phyloP scores from a whole-genome alignment of 2,329 filamentous ascomycete genomes.

The Ophiocordyceps camponoti-saundersi region DNA sequence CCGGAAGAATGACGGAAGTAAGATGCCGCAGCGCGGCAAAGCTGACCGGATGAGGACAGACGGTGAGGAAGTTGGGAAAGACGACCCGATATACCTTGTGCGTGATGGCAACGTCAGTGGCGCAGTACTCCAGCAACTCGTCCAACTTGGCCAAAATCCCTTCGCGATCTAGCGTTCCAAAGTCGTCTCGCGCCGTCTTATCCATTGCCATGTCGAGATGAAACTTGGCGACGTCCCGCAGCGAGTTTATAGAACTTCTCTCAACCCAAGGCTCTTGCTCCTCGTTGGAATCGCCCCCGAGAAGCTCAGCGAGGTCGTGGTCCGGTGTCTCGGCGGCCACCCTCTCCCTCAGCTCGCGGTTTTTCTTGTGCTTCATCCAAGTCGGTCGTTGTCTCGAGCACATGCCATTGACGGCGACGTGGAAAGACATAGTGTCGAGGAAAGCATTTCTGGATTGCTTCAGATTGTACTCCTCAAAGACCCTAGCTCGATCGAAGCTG shows the following conservation, averaged over 20 bases:
- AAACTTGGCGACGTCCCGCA: slow-evolving; percentile 91
- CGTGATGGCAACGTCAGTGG: slow-evolving; percentile 82
- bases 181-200: slow-evolving; percentile 73
- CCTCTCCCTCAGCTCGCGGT: slow-evolving; percentile 65
- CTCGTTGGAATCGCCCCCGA: slow-evolving; percentile 59
- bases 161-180: slow-evolving; percentile 61
- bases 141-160: slow-evolving; percentile 59
- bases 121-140: slow-evolving; percentile 81
- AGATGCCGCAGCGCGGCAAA: slow-evolving; percentile 87
- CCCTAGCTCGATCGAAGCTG: slow-evolving; percentile 79
- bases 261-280: slow-evolving; percentile 95
- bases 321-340: slow-evolving; percentile 56
- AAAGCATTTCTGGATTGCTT: slow-evolving; percentile 73
- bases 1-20: slow-evolving; percentile 82
- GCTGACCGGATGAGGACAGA: slow-evolving; percentile 91
- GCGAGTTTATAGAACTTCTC: slow-evolving; percentile 83
- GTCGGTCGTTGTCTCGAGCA: slow-evolving; percentile 90
- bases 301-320: slow-evolving; percentile 50
- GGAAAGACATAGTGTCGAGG: slow-evolving; percentile 93
- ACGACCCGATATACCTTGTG: slow-evolving; percentile 90
- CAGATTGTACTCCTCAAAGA: slow-evolving; percentile 77
- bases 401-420: slow-evolving; percentile 97
- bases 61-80: slow-evolving; percentile 74
- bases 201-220: slow-evolving; percentile 86
- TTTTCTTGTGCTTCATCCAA: slow-evolving; percentile 96